phyloP scores from a whole-genome alignment of 805 yeast genomes.

The Candida morakotiae region DNA sequence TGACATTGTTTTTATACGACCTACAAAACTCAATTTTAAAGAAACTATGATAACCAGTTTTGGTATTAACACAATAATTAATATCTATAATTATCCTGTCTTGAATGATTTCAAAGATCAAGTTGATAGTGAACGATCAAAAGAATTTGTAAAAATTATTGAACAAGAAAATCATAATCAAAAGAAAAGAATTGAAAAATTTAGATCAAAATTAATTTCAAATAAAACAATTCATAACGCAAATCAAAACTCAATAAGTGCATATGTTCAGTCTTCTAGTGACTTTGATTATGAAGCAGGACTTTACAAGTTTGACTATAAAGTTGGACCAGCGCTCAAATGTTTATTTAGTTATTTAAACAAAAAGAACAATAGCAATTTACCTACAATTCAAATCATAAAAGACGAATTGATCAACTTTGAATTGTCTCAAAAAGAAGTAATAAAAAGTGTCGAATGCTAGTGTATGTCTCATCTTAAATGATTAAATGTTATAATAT shows the following conservation, averaged over 20 bases:
- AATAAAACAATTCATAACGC: conserved; percentile 1
- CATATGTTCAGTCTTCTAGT: conserved; percentile 2
- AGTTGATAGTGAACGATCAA: conserved; percentile 1
- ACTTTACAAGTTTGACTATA: conserved; percentile 23
- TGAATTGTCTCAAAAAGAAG: conserved; percentile 7
- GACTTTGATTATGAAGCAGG: conserved; percentile 21
- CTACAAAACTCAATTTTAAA: conserved; percentile 14
- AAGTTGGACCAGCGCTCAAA: conserved; percentile 9
- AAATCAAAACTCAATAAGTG: conserved; percentile 2
- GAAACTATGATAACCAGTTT: conserved; percentile 17
- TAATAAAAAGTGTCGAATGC: conserved; percentile 5
- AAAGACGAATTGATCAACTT: conserved; percentile 4
- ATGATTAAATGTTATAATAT: no score
- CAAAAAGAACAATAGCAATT: background rate
- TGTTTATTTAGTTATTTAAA: conserved; percentile 1
- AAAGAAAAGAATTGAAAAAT: conserved; percentile 7
- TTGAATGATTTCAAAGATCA: conserved; percentile 7
- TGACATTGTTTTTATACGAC: conserved; percentile 15
- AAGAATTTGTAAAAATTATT: conserved; percentile 1
- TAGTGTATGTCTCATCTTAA: no score
- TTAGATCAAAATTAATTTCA: conserved; percentile 5
- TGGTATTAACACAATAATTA: conserved; percentile 10
- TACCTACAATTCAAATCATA: conserved; percentile 3
- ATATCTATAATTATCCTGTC: conserved; percentile 16
- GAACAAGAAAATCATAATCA: conserved; percentile 10